Evolutionary conservation across 768 basidiomycete species (phyloP).

Genomic region (Leccinum incarnatum): DNA sequence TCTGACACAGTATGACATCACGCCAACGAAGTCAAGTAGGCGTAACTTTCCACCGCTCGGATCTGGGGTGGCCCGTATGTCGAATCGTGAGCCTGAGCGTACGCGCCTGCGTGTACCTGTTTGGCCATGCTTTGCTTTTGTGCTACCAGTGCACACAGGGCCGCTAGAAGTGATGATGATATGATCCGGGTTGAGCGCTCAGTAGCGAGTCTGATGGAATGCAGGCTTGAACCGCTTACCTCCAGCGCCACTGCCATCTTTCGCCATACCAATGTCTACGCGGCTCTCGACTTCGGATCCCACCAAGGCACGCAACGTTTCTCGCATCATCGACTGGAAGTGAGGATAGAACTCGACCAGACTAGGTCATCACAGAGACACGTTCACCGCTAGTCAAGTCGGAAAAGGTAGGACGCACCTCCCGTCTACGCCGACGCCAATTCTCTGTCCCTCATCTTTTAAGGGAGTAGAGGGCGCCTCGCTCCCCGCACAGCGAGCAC

Average conservation of each 20-base stretch:
- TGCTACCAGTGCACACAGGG: conserved; percentile 69
- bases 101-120: conserved; percentile 5
- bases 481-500: conserved; percentile 48
- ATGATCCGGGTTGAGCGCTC: neutral
- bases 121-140: conserved; percentile 22
- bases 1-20: conserved; percentile 9
- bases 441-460: conserved; percentile 43
- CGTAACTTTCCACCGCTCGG: conserved; percentile 9
- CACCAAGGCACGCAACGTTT: conserved; percentile 70
- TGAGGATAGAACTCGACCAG: conserved; percentile 90
- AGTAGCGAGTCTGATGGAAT: neutral
- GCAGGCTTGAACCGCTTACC: conserved; percentile 50
- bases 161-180: conserved; percentile 49
- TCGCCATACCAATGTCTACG: conserved; percentile 88
- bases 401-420: conserved; percentile 46
- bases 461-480: conserved; percentile 23
- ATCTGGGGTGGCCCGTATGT: conserved; percentile 9
- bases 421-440: conserved; percentile 91
- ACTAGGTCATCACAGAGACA: conserved; percentile 37
- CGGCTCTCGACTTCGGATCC: conserved; percentile 78
- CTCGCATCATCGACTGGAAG: conserved; percentile 73
- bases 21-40: conserved; percentile 22
- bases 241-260: conserved; percentile 96
- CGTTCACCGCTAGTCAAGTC: neutral
- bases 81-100: conserved; percentile 9